Evolutionary conservation across 805 yeast species (phyloP), one percentile per base, ranked within the genome.

Genomic region (Maudiozyma barnettii): DNA sequence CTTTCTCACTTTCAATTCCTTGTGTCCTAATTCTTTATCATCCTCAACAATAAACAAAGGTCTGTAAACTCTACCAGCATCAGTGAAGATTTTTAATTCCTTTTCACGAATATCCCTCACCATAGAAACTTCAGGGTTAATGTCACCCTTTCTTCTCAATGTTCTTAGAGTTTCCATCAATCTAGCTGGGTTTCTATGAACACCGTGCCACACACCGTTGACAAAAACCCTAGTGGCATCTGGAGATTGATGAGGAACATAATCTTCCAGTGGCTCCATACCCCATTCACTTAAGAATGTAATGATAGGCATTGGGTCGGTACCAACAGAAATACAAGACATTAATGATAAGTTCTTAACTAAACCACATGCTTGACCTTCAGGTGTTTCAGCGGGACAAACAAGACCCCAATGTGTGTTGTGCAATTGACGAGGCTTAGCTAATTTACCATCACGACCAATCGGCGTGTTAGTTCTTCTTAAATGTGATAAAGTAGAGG

Each of bases 371-470:
- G 99, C 99, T 73, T 93, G 99, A 63, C 99, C 99, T 74, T 93
- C 99, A 3, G 99, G 99, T 16, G 99, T 93, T 70, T 93, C 99
- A 21, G 99, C 99, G 45, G 99, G 99, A 72, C 99, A 93, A 41
- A 93, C 98, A 59, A 93, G 77, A 62, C 99, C 99, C 99, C 99
- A 93, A 71, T 93, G 99, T 29, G 99, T 93, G 68, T 93, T 93
- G 73, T 93, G 99, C 63, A 93, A 77, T 73, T 93, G 99, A 74
- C 99, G 90, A 42, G 99, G 99, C 62, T 93, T 89, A 42, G 99
- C 99, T 54, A 93, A 78, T 69, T 93, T 93, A 74, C 99, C 99
- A 69, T 93, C 99, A 74, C 98, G 84, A 51, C 99, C 99, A 66
- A 93, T 93, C 39, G 99, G 99, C 4, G 99, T 95, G 64, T 93